Evolutionary conservation across 2,329 filamentous ascomycete species (phyloP).

Genomic region (Beauveria medogensis): DNA sequence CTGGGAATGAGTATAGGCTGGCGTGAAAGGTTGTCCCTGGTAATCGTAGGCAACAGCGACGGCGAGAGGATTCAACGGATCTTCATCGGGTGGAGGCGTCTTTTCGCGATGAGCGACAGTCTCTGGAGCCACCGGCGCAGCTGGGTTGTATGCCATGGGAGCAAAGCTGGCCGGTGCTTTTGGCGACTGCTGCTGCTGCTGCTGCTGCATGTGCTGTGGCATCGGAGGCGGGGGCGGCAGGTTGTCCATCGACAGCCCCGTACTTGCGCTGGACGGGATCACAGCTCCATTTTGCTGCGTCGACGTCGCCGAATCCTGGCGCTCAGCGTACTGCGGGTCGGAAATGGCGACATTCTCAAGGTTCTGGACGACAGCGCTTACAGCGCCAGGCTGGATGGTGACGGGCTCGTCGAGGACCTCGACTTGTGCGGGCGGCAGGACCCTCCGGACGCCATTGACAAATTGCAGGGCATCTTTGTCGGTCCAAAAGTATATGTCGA

Average conservation of each 20-base stretch:
- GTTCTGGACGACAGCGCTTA: constrained; percentile 65
- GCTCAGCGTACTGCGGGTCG: constrained; percentile 39
- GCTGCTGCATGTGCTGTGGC: constrained; percentile 23
- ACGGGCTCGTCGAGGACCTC: constrained; percentile 58
- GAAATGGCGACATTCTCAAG: constrained; percentile 65
- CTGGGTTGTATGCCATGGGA: constrained; percentile 71
- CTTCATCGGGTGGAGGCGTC: constrained; percentile 67
- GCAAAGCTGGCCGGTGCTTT: constrained; percentile 34
- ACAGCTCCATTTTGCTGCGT: constrained; percentile 16
- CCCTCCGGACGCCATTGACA: constrained; percentile 57
- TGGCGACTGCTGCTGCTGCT: constrained; percentile 2
- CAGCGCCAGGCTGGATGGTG: constrained; percentile 33
- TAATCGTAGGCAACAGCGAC: constrained; percentile 51
- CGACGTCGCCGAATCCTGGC: constrained; percentile 16
- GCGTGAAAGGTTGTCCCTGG: constrained; percentile 43
- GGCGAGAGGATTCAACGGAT: constrained; percentile 47
- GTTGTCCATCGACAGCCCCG: constrained; percentile 12
- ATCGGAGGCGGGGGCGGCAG: constrained; percentile 18
- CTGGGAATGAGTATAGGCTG: constrained; percentile 39
- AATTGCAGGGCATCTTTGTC: constrained; percentile 63
- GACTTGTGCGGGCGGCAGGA: constrained; percentile 53
- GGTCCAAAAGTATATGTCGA: constrained; percentile 77
- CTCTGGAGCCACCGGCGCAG: constrained; percentile 67
- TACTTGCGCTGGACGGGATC: constrained; percentile 14
- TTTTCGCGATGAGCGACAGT: constrained; percentile 66